phyloP scores from a whole-genome alignment of 2,329 filamentous ascomycete species.

The Mariannaea elegans region DNA sequence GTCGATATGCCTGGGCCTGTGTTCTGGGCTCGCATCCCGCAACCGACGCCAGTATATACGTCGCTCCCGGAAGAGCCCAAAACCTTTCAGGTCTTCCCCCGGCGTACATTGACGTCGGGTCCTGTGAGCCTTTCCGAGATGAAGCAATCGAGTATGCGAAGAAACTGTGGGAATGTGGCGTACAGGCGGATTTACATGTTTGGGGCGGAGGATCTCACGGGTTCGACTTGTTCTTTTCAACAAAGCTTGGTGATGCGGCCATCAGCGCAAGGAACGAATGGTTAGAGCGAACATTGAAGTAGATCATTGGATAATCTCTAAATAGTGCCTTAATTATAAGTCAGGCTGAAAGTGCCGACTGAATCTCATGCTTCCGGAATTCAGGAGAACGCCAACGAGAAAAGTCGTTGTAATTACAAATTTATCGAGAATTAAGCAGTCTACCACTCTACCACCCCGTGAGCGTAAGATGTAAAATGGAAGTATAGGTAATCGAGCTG shows the following conservation, averaged over 20 bases:
- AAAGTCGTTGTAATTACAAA: no score
- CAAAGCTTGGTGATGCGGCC: not conserved
- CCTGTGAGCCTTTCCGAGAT: slow-evolving; percentile 23
- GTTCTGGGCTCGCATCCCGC: slow-evolving; percentile 8
- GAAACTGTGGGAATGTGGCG: slow-evolving; percentile 20
- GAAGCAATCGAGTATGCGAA: slow-evolving; percentile 22
- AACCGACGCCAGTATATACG: slow-evolving; percentile 9
- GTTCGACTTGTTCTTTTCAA: not conserved
- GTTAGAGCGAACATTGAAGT: not conserved
- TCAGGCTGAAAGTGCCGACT: no score
- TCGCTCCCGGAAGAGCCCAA: slow-evolving; percentile 13
- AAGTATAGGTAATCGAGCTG: no score
- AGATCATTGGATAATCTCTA: no score
- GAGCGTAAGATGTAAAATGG: no score
- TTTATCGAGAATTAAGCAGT: no score
- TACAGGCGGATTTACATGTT: slow-evolving; percentile 22
- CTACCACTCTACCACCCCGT: no score
- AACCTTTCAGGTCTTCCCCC: slow-evolving; percentile 12
- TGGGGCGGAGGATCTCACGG: slow-evolving; percentile 27
- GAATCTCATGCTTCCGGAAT: no score
- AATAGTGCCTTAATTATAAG: no score
- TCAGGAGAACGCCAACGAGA: no score
- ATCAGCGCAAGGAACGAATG: not conserved
- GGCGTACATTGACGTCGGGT: slow-evolving; percentile 23
- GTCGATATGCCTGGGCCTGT: slow-evolving; percentile 8